Base-by-base conservation (phyloP, 164 flowering plant genomes). In the Macadamia integrifolia region DNA sequence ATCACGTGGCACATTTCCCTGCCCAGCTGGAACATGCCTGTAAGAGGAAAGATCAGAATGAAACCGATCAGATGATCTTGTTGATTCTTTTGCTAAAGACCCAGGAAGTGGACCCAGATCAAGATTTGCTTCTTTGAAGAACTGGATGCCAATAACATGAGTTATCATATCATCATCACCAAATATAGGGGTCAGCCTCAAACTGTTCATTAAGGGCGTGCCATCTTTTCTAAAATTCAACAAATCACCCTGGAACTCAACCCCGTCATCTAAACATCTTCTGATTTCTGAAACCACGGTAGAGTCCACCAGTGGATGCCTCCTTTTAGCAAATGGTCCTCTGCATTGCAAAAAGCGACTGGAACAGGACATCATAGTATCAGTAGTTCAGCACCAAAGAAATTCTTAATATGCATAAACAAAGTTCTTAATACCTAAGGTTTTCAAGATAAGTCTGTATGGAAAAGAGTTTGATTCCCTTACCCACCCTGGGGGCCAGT, bases 301-400 rank as follows among this genome's bases (percentile, higher is more conserved):
- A 15, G 90, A 85, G 68, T 92, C 92, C 70, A 90, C 98, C 70
- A 87, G 72, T 10, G 96, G 91, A 73, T 92, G 98, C 77, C 98
- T 86, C 80, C 96, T 85, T 80, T 90, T 91, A 56, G 98, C 96
- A 82, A 85, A 88, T 59, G 98, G 98, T 15, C 96, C 96, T 79
- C 96, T 79, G 74, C 83, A 90, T 70, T 92, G 96, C 86, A 92
- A 75, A 84, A 92, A 92, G 18, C 96, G 98, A 81, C 98, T 92
- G 91, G 64, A 81, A 75, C 23, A 73, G 56, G 66, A 68, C 29
- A 32, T 14, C 50, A 69, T 18, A 69, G 48, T 6, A 65, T 59
- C 62, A 72, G 63, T 56, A 65, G 1, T 14, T 23, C 23, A 23
- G 23, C 23, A 35, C 40, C 40, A 57, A 58, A 29, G 13, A 60